phyloP scores from a whole-genome alignment of 768 basidiomycete genomes.

The Phanerodontia chrysosporium region DNA sequence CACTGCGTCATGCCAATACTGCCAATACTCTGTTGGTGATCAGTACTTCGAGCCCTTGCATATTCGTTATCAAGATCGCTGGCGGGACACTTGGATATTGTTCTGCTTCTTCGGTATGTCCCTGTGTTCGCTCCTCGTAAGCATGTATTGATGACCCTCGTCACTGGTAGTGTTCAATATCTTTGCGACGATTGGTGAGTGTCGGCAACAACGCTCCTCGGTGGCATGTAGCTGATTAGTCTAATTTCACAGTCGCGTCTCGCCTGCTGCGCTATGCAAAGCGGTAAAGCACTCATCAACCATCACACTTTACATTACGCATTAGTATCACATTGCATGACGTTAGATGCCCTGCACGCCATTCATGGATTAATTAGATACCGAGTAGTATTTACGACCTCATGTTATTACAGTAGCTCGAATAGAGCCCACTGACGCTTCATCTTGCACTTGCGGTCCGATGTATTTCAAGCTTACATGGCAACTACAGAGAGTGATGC shows the following conservation, averaged over 20 bases:
- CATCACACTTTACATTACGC: not conserved
- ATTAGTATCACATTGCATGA: not conserved
- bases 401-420: not conserved
- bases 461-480: too few species aligned
- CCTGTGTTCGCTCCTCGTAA: not conserved
- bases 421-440: not conserved
- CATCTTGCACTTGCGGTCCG: not conserved
- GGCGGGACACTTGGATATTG: conserved; percentile 67
- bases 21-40: conserved; percentile 62
- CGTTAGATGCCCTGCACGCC: not conserved
- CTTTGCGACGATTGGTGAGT: conserved; percentile 48
- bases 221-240: too few species aligned
- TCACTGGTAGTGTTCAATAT: conserved; percentile 66
- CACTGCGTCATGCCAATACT: conserved; percentile 64
- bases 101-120: conserved; percentile 52
- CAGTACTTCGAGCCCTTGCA: conserved; percentile 68
- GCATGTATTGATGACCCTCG: not conserved
- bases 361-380: not conserved
- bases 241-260: conserved; percentile 61
- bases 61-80: conserved; percentile 55
- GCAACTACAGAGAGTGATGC: too few species aligned
- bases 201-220: not conserved
- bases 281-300: too few species aligned
- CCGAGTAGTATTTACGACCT: not conserved
- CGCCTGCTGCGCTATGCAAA: conserved; percentile 69